Percentiles rank a stretch among this genome's conserved stretches.
These are phyloP conservation scores for Secale cereale DNA, from an alignment of 176 grass and related monocot species.

Conservation along the genomic window DNA sequence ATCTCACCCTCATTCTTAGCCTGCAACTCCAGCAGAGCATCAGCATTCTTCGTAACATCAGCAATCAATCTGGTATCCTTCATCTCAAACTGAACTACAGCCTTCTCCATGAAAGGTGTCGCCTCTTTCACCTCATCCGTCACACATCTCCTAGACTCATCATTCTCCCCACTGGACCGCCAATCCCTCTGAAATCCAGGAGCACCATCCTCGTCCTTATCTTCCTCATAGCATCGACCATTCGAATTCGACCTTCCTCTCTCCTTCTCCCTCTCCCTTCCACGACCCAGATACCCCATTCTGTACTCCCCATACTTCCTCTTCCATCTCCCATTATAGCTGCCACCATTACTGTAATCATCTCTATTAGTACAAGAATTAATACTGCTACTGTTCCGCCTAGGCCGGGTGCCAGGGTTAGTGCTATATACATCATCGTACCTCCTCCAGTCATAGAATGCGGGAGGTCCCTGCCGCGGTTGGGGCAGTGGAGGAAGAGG, in stretches of 20 bases:
- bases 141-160: conserved; percentile 54
- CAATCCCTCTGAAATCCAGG: conserved; percentile 54
- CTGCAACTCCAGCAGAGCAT: conserved; percentile 19
- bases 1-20: conserved; percentile 37
- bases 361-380: conserved; percentile 24
- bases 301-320: conserved; percentile 52
- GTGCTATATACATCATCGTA: conserved; percentile 60
- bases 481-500: conserved; percentile 16
- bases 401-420: conserved; percentile 23
- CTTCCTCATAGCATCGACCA: conserved; percentile 49
- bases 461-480: conserved; percentile 16
- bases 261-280: conserved; percentile 52
- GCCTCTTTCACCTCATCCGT: conserved; percentile 36
- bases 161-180: conserved; percentile 15
- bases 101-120: conserved; percentile 37
- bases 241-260: conserved; percentile 48
- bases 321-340: conserved; percentile 63
- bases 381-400: conserved; percentile 17
- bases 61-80: conserved; percentile 47
- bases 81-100: conserved; percentile 37
- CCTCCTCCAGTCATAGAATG: conserved; percentile 42
- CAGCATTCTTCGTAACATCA: conserved; percentile 47
- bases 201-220: conserved; percentile 57
- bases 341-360: conserved; percentile 35
- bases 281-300: conserved; percentile 45